phyloP scores from a whole-genome alignment of 805 yeast species.

The Cyberlindnera euphorbiae region DNA sequence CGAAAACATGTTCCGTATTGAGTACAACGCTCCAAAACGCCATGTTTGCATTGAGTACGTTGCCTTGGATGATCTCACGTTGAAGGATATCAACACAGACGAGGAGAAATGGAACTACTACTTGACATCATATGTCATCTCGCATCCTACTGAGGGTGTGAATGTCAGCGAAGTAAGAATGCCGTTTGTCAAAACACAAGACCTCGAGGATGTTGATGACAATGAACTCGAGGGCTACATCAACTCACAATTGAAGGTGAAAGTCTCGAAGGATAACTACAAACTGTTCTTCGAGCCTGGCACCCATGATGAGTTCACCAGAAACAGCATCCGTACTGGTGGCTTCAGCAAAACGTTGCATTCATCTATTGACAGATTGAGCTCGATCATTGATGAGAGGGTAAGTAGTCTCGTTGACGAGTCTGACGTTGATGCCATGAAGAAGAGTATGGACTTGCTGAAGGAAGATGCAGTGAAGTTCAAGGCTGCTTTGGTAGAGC shows the following conservation, averaged over 20 bases:
- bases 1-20: constrained; percentile 89
- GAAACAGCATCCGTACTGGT: constrained; percentile 45
- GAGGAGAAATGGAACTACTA: constrained; percentile 92
- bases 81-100: constrained; percentile 60
- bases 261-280: constrained; percentile 74
- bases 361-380: constrained; percentile 27
- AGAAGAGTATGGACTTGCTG: neutral
- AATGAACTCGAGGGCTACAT: constrained; percentile 55
- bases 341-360: constrained; percentile 34
- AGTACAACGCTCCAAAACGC: constrained; percentile 50
- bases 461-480: no score
- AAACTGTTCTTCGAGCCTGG: constrained; percentile 75
- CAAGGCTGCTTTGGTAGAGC: no score
- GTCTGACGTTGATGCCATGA: constrained; percentile 8
- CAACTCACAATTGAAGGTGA: constrained; percentile 68
- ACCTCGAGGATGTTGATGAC: constrained; percentile 39
- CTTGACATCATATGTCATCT: constrained; percentile 86
- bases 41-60: constrained; percentile 73
- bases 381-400: constrained; percentile 8
- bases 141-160: constrained; percentile 96
- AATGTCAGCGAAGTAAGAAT: constrained; percentile 67
- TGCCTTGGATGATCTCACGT: constrained; percentile 82
- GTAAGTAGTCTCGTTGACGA: constrained; percentile 9
- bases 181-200: constrained; percentile 67
- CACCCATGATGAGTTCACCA: constrained; percentile 73